Evolutionary conservation across 257 asterid genomes (phyloP), one percentile per base, ranked within the genome.

Genomic region (Nemophila menziesii): DNA sequence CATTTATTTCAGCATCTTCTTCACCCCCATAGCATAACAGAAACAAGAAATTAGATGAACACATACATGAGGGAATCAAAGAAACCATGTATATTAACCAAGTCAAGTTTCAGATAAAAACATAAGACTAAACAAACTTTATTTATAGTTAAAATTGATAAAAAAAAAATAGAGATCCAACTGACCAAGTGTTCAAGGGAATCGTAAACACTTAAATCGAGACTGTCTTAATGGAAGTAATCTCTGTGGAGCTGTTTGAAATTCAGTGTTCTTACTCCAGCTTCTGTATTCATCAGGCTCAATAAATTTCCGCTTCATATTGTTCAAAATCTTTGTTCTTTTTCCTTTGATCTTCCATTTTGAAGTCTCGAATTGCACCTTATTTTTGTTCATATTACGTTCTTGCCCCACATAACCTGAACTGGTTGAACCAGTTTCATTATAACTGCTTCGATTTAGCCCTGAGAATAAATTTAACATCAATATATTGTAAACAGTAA

Each of bases 341-440:
- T 75, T 87, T 49, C 95, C 78, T 64, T 87, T 83, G 34, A 64
- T 42, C 69, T 63, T 82, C 97, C 97, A 87, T 58, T 71, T 60
- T 4, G 70, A 65, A 43, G 84, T 58, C 24, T 69, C 72, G 53
- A 73, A 74, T 55, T 67, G 82, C 23, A 60, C 39, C 58, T 55
- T 54, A 36, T 33, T 61, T 68, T 45, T 64, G 29, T 62, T 52
- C 42, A 37, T 36, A 38, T 44, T 66, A 56, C 55, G 40, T 43
- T 70, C 79, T n/a, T n/a, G n/a, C n/a, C n/a, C n/a, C 13, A 56
- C 73, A 51, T 74, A 55, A 48, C 73, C 82, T 39, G 82, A 68
- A 36, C 67, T 60, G 16, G 73, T 69, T 13, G 75, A 62, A 48
- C 62, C 71, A 6, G 83, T 66, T 51, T 73, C 84, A 22, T 64